Evolutionary conservation across 2,329 filamentous ascomycete genomes (phyloP).

Genomic region (Bisporella sp.): DNA sequence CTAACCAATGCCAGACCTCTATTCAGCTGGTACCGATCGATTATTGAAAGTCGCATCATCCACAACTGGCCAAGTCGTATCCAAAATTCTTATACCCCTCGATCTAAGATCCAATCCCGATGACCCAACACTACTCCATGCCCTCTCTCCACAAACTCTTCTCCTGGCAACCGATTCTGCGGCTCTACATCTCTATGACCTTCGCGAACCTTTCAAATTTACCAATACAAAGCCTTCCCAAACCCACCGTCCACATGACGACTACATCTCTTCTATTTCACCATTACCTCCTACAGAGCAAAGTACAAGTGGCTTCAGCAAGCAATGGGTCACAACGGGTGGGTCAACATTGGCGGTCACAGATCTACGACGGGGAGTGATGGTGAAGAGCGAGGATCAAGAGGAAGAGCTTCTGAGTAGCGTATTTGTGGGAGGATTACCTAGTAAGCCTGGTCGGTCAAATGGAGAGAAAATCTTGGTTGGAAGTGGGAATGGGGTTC

Average conservation of each 20-base stretch:
- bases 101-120: constrained; percentile 40
- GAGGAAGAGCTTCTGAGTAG: constrained; percentile 88
- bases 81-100: constrained; percentile 72
- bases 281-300: constrained; percentile 72
- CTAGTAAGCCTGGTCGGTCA: constrained; percentile 51
- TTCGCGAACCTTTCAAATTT: constrained; percentile 55
- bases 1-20: constrained; percentile 35
- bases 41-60: constrained; percentile 53
- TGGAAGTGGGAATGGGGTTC: constrained; percentile 67
- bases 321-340: constrained; percentile 92
- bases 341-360: constrained; percentile 87
- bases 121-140: constrained; percentile 73
- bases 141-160: constrained; percentile 79
- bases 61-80: constrained; percentile 59
- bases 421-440: constrained; percentile 68
- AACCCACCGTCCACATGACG: constrained; percentile 80
- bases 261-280: constrained; percentile 85
- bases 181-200: constrained; percentile 79
- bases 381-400: constrained; percentile 88
- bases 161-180: constrained; percentile 88
- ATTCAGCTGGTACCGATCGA: constrained; percentile 56
- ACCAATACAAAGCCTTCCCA: constrained; percentile 60
- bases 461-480: constrained; percentile 72
- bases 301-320: constrained; percentile 82
- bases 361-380: constrained; percentile 77